These are phyloP conservation scores for Escovopsis sp. DNA, from an alignment of 2,329 filamentous ascomycete species.

Conservation along the genomic window DNA sequence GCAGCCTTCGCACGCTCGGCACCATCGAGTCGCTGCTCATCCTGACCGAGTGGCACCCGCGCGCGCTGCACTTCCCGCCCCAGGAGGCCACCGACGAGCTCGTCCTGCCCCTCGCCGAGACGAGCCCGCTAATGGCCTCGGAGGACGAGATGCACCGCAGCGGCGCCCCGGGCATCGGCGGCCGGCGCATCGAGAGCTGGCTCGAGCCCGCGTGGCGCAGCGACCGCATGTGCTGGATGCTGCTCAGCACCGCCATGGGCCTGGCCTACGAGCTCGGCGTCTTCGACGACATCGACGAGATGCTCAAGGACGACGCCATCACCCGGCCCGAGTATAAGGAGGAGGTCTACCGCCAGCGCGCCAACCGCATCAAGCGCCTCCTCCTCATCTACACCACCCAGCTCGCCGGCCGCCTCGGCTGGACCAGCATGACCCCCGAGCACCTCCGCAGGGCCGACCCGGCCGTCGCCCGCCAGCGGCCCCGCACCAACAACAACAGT, in stretches of 20 bases:
- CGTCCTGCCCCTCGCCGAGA: conserved; percentile 45
- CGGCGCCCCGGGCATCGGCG: conserved; percentile 48
- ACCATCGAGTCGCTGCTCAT: conserved; percentile 92
- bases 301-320: conserved; percentile 43
- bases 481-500: conserved; percentile 37
- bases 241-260: conserved; percentile 79
- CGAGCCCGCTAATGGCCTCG: conserved; percentile 25
- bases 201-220: conserved; percentile 90
- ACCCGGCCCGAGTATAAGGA: conserved; percentile 56
- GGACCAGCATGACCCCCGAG: conserved; percentile 85
- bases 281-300: conserved; percentile 76
- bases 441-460: conserved; percentile 43
- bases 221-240: conserved; percentile 96
- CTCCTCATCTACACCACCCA: conserved; percentile 87
- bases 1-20: conserved; percentile 74
- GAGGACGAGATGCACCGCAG: conserved; percentile 19
- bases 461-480: conserved; percentile 35
- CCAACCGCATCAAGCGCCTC: conserved; percentile 68
- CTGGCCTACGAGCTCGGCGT: conserved; percentile 89
- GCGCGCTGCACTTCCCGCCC: conserved; percentile 84
- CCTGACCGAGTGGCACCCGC: conserved; percentile 92
- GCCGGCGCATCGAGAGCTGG: conserved; percentile 84
- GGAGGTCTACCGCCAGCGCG: conserved; percentile 60
- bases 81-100: conserved; percentile 60
- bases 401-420: conserved; percentile 79